Conservation (phyloP, 805 yeast species). For the Candida verbasci region DNA sequence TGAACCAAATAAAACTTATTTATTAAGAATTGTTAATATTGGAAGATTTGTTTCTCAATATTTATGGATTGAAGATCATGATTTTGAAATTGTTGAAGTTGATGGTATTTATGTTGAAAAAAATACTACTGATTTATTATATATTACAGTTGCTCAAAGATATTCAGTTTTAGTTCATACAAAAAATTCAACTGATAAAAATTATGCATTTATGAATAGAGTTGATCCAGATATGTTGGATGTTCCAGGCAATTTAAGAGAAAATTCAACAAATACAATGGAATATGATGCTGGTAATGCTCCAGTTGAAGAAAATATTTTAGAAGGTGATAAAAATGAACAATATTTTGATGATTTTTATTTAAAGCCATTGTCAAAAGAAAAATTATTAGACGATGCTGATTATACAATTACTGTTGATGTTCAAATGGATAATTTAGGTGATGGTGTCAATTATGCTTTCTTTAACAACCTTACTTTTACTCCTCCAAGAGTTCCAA, state of each 20-base stretch:
- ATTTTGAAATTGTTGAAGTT: slow-evolving; percentile 37
- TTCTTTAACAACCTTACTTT: slow-evolving; percentile 67
- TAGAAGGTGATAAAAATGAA: slow-evolving; percentile 25
- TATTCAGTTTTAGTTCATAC: slow-evolving; percentile 65
- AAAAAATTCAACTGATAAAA: slow-evolving; percentile 38
- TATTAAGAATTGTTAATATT: slow-evolving; percentile 58
- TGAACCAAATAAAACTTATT: slow-evolving; percentile 57
- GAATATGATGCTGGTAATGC: slow-evolving; percentile 38
- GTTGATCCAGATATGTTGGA: slow-evolving; percentile 70
- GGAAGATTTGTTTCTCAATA: slow-evolving; percentile 71
- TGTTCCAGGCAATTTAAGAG: slow-evolving; percentile 49
- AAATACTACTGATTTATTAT: slow-evolving; percentile 48
- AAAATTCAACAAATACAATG: slow-evolving; percentile 53
- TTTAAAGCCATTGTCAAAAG: slow-evolving; percentile 59
- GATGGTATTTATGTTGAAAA: slow-evolving; percentile 58
- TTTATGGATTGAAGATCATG: slow-evolving; percentile 39
- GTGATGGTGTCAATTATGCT: slow-evolving; percentile 74
- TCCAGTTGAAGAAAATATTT: slow-evolving; percentile 9
- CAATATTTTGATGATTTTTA: slow-evolving; percentile 68
- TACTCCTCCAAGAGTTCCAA: slow-evolving; percentile 66
- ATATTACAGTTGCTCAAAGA: slow-evolving; percentile 79
- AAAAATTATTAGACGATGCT: slow-evolving; percentile 49
- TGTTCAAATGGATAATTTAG: slow-evolving; percentile 63
- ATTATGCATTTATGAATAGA: slow-evolving; percentile 58
- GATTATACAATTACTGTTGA: slow-evolving; percentile 58